A percentile compares a stretch with the other conserved stretches of the same genome.
phyloP scores from a whole-genome alignment of 306 rosid genomes.

The Quercus parvula region DNA sequence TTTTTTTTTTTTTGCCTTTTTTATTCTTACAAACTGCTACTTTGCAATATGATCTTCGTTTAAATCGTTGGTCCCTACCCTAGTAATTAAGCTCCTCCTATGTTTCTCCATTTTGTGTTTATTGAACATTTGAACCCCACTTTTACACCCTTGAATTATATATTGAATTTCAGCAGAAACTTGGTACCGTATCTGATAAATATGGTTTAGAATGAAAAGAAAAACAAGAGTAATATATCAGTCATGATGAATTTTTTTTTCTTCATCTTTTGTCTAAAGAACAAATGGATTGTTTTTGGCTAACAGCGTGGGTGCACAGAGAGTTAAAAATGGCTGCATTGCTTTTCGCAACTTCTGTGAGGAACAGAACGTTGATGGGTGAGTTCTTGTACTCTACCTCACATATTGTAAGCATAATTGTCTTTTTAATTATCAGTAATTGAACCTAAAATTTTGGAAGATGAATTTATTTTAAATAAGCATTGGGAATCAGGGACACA shows the following conservation, averaged over 20 bases:
- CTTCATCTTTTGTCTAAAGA: slow-evolving; percentile 6
- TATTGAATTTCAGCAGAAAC: background rate
- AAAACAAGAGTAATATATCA: background rate
- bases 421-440: background rate
- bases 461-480: background rate
- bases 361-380: slow-evolving; percentile 80
- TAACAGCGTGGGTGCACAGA: slow-evolving; percentile 85
- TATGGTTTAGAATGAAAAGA: background rate
- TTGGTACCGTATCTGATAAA: background rate
- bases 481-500: too few species aligned
- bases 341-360: slow-evolving; percentile 82
- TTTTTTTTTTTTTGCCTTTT: background rate
- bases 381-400: slow-evolving; percentile 36
- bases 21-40: background rate
- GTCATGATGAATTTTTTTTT: background rate
- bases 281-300: slow-evolving; percentile 17
- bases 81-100: background rate
- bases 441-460: background rate
- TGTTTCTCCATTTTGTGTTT: background rate
- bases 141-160: background rate
- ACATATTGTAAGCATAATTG: background rate
- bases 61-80: background rate
- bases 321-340: slow-evolving; percentile 81
- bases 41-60: background rate
- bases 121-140: background rate